Evolutionary conservation across 2,329 filamentous ascomycete species (phyloP), one percentile per base, ranked within the genome.

Genomic region (Colletotrichum shisoi): DNA sequence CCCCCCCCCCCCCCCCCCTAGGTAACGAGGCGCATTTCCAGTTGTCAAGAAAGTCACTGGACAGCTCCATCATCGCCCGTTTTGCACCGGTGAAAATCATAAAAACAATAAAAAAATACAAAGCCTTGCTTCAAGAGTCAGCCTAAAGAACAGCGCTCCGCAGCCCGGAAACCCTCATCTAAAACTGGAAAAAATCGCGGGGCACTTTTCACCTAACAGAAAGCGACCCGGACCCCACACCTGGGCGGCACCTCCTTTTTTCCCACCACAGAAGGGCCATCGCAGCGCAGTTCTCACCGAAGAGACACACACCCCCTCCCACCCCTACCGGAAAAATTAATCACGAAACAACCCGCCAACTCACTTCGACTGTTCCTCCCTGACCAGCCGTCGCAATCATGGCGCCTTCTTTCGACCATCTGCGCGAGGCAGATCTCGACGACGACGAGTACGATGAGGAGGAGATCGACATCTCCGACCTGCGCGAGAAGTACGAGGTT

Each of bases 401-500:
- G 94, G 93, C 94, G 81, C 91, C 91, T 73, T 93, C 92, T 78
- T 98, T 96, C 81, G 92, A 97, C 77, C 91, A 93, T 76, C 85
- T 98, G 77, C 91, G 91, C 80, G 93, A 97, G 80, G 92, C 94
- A 75, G 92, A 97, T 79, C 90, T 94, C 79, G 87, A 90, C 76
- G 87, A 90, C 72, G 93, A 95, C 75, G 90, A 94, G 77, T 91
- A 91, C 78, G 94, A 97, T 78, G 91, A 95, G 81, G 91, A 94
- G 77, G 93, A 97, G 78, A 91, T 98, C 80, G 94, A 98, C 79
- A 93, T 96, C 79, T 94, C 92, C 73, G 94, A 99, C 82, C 86
- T 99, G 73, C 88, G 90, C 78, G 94, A 96, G 79, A 93, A 96
- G 80, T 97, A 94, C 78, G 93, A 98, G 81, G 94, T 98, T 70